These are phyloP conservation scores for Astrothelium subdiscretum DNA, from an alignment of 495 filamentous ascomycete species.

Conservation along the genomic window DNA sequence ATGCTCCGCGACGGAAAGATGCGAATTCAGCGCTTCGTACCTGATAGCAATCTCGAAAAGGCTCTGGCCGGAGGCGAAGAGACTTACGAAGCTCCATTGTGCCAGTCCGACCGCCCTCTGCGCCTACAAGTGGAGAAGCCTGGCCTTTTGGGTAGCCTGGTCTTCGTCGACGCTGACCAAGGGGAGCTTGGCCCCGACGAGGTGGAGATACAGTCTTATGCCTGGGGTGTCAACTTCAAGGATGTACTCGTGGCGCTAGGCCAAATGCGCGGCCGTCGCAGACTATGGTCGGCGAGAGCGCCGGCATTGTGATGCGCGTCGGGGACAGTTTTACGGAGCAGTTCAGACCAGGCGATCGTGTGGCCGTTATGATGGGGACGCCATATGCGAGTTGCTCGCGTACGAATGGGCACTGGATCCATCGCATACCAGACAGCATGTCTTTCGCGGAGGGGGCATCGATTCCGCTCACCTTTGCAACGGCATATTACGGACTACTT, in stretches of 20 bases:
- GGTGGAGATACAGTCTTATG: constrained; percentile 1
- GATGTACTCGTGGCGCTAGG: not conserved
- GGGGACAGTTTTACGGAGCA: not conserved
- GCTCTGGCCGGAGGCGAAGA: no score
- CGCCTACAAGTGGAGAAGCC: not conserved
- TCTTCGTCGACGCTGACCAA: not conserved
- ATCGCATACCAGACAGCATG: not conserved
- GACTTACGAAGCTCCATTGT: no score
- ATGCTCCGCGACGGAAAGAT: no score
- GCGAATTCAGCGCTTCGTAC: no score
- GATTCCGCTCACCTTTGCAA: constrained; percentile 32
- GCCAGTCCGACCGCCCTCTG: not conserved
- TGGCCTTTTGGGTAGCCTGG: not conserved
- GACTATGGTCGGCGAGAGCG: not conserved
- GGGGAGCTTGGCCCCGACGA: not conserved
- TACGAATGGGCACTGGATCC: no score
- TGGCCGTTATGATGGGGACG: not conserved
- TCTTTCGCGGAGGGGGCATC: constrained; percentile 34
- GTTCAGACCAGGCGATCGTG: not conserved
- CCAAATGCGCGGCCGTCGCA: not conserved
- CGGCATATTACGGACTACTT: constrained; percentile 30
- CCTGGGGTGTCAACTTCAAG: not conserved
- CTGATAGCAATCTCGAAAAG: no score
- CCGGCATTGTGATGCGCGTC: not conserved
- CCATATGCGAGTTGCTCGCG: not conserved